These are phyloP conservation scores for Candida chilensis DNA, from an alignment of 805 yeast species.

Conservation along the genomic window DNA sequence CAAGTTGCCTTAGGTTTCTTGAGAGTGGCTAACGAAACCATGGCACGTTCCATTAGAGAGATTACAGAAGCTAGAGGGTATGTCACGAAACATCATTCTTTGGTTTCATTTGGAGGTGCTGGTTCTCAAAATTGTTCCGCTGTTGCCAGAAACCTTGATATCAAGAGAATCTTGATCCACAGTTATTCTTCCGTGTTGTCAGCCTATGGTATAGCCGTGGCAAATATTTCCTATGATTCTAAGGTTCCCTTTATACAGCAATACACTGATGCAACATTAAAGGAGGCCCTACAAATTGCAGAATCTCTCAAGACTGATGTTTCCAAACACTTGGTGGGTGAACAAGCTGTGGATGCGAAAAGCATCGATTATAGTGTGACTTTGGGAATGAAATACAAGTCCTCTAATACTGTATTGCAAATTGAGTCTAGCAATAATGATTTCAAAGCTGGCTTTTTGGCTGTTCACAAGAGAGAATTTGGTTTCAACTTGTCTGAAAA, in stretches of 20 bases:
- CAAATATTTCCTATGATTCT: slow-evolving; percentile 19
- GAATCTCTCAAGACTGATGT: neutral
- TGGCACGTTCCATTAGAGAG: slow-evolving; percentile 19
- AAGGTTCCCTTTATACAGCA: neutral
- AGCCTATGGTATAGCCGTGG: slow-evolving; percentile 22
- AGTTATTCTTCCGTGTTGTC: slow-evolving; percentile 22
- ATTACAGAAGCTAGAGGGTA: slow-evolving; percentile 20
- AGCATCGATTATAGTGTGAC: neutral
- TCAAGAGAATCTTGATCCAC: slow-evolving; percentile 19
- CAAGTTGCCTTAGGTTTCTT: slow-evolving; percentile 23
- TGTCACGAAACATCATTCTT: slow-evolving; percentile 17
- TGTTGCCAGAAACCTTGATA: slow-evolving; percentile 17
- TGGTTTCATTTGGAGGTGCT: slow-evolving; percentile 27
- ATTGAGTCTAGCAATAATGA: neutral
- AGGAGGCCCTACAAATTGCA: neutral
- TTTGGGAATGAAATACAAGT: slow-evolving; percentile 1
- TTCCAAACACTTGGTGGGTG: neutral
- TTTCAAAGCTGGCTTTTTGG: neutral
- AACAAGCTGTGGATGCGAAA: neutral
- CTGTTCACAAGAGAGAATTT: neutral
- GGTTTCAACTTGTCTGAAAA: slow-evolving; percentile 14
- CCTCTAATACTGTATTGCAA: slow-evolving; percentile 1
- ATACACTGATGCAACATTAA: neutral
- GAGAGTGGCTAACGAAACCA: slow-evolving; percentile 21
- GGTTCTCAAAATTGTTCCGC: slow-evolving; percentile 22